Base-by-base conservation (phyloP, 1,284 basidiomycete genomes). In the Cystobasidium pallidum region DNA sequence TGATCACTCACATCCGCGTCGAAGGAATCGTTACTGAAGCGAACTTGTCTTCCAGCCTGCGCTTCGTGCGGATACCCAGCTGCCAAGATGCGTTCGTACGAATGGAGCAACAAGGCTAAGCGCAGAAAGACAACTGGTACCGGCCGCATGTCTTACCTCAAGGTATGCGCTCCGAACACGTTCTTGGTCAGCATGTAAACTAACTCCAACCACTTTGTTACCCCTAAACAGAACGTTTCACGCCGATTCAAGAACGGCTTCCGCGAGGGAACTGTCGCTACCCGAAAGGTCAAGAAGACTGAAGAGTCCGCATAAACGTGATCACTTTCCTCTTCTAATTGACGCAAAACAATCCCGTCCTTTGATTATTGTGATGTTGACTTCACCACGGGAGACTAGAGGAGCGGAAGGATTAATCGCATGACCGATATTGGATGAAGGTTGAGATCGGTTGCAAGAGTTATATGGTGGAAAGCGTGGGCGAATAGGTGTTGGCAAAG, bases 71-170 rank as follows among this genome's bases (percentile, higher is more conserved):
- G 95, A 73, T 98, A 94, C 85, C 95, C 95, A 70, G 85, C 92
- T 73, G 94, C 95, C 75, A 98, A 94, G 86, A 85, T 94, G 80
- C 89, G 95, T 81, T 94, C 91, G 79, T 98, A 89, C 84, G 91
- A 98, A 84, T 99, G 95, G 95, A 92, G 93, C 78, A 87, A 89
- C 82, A 99, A 99, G 88, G 95, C 94, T 74, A 97, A 98, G 89
- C 90, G 95, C 85, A 90, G 95, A 88, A 95, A 96, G 73, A 80
- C 78, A 75, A 85, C 94, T 77, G 95, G 95, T 78, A 94, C 95
- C 78, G 95, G 95, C 78, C 88, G 95, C 81, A 96, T 97, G 94
- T 86, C 86, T 77, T 88, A 94, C 88, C 88, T 99, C 84, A 96
- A 94, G 87, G 83, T 74, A 39, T 10, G 70, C n/a, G 36, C 13